Conservation (phyloP, 352 stramenopile genomes). For the Thraustotheca clavata region DNA sequence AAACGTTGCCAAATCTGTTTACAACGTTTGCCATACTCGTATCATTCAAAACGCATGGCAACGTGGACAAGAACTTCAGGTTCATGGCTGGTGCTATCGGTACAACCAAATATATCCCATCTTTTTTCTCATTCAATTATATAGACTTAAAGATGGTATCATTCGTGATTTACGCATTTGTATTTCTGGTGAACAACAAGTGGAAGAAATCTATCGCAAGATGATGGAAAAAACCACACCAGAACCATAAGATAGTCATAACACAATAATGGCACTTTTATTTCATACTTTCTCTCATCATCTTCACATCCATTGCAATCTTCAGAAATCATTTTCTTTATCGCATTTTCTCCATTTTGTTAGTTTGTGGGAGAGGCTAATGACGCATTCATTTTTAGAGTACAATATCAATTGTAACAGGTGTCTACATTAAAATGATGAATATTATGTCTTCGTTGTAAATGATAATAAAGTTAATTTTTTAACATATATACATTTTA, state of each 20-base stretch:
- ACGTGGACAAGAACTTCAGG: conserved; percentile 44
- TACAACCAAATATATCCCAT: background rate
- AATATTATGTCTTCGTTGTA: no score
- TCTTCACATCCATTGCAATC: no score
- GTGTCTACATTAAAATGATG: no score
- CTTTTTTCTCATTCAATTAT: background rate
- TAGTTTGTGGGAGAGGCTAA: no score
- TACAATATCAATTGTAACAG: no score
- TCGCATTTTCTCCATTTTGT: no score
- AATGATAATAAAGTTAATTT: no score
- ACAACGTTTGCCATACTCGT: conserved; percentile 84
- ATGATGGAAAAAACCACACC: conserved; percentile 18
- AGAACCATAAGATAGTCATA: conserved; percentile 7
- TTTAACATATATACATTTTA: no score
- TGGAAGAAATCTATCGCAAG: conserved; percentile 22
- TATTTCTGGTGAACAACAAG: conserved; percentile 20
- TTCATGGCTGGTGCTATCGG: conserved; percentile 51
- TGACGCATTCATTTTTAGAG: no score
- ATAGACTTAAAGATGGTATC: conserved; percentile 21
- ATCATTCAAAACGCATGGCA: conserved; percentile 56
- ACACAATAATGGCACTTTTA: background rate
- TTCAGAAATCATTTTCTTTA: no score
- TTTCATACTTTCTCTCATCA: no score
- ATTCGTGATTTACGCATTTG: conserved; percentile 19
- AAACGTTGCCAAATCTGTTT: conserved; percentile 76